Percentiles rank a stretch among this genome's conserved stretches.
Evolutionary conservation across 2,329 filamentous ascomycete species (phyloP).

Genomic region (Penicillium frequentans): DNA sequence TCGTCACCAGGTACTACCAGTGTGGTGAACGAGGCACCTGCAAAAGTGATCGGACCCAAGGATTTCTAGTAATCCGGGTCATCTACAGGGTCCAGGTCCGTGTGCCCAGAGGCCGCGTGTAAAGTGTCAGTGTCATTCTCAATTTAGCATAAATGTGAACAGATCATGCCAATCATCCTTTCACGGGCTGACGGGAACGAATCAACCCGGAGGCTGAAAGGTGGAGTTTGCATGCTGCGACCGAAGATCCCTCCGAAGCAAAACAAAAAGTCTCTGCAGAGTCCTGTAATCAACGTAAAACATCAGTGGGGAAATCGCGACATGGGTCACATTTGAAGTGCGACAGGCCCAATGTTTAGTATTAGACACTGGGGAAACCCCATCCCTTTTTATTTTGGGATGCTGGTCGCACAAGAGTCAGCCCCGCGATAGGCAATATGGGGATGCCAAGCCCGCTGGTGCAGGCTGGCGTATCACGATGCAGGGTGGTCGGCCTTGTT

Average conservation of each 20-base stretch:
- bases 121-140: slow-evolving; percentile 7
- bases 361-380: background rate
- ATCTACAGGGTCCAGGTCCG: background rate
- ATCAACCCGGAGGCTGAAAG: slow-evolving; percentile 13
- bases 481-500: slow-evolving; percentile 4
- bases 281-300: slow-evolving; percentile 7
- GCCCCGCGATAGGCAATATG: slow-evolving; percentile 3
- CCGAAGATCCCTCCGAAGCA: slow-evolving; percentile 7
- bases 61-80: slow-evolving; percentile 1
- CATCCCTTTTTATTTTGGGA: background rate
- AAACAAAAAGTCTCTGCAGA: background rate
- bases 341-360: background rate
- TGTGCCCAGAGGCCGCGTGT: background rate
- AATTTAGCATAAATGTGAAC: slow-evolving; percentile 3
- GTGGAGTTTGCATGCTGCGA: slow-evolving; percentile 11
- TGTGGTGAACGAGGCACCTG: slow-evolving; percentile 2
- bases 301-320: background rate
- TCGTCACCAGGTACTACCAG: background rate
- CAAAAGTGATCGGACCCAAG: slow-evolving; percentile 1
- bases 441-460: slow-evolving; percentile 11
- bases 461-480: slow-evolving; percentile 9
- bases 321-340: background rate
- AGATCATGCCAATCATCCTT: slow-evolving; percentile 3
- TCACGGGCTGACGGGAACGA: slow-evolving; percentile 5
- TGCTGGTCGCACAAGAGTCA: background rate